Conservation (phyloP, 495 filamentous ascomycete genomes). For the Bombardia bombarda region DNA sequence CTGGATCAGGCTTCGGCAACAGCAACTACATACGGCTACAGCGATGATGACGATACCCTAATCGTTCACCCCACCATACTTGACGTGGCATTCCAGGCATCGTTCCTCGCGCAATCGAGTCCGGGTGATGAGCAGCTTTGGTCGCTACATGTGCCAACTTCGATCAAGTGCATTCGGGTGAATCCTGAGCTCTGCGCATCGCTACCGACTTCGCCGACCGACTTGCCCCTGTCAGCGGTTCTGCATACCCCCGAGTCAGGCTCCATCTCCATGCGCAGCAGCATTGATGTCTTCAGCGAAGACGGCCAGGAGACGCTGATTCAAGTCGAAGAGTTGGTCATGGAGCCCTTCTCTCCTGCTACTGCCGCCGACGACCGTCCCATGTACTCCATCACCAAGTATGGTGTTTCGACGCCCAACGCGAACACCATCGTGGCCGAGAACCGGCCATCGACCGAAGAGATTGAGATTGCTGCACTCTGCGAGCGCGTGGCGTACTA, state of each 20-base stretch:
- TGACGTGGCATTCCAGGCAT: conserved; percentile 5
- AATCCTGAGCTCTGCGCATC: conserved; percentile 6
- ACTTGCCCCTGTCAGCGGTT: too few relatives aligned
- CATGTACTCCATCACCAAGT: conserved; percentile 4
- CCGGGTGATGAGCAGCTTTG: conserved; percentile 22
- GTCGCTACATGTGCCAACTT: conserved; percentile 21
- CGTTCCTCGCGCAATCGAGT: not conserved
- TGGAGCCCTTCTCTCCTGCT: not conserved
- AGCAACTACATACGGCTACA: too few relatives aligned
- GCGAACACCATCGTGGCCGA: not conserved
- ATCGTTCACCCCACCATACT: conserved; percentile 5
- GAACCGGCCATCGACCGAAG: too few relatives aligned
- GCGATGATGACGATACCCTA: not conserved
- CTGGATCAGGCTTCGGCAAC: not conserved
- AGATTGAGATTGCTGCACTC: not conserved
- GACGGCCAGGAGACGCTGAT: conserved; percentile 1
- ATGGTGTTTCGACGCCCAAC: not conserved
- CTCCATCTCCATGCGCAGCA: not conserved
- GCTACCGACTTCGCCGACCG: too few relatives aligned
- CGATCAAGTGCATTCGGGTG: conserved; percentile 18
- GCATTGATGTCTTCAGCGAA: not conserved
- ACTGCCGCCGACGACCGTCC: conserved; percentile 1
- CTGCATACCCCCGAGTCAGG: not conserved
- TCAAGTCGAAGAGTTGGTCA: conserved; percentile 16
- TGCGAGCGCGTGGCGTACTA: conserved; percentile 6